A percentile compares a stretch with the other conserved stretches of the same genome.
Conservation (phyloP, 164 flowering plant species). For the Taxillus chinensis region DNA sequence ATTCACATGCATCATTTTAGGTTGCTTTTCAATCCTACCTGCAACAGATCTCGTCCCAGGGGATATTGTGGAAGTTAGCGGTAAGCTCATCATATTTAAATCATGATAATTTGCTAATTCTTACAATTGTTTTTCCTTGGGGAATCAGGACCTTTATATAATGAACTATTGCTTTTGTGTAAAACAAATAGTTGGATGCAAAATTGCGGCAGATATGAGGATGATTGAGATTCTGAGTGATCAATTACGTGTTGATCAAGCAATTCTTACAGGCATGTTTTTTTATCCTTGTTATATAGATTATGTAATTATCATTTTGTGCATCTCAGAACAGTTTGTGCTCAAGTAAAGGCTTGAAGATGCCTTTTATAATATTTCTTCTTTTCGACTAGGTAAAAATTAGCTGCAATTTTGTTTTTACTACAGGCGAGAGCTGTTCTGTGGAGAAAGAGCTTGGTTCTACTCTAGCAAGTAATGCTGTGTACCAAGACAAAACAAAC, state of each 20-base stretch:
- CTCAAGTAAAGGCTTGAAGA: not conserved
- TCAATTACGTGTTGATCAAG: slow-evolving; percentile 93
- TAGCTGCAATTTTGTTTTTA: not conserved
- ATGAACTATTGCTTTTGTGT: slow-evolving; percentile 1
- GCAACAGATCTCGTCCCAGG: slow-evolving; percentile 98
- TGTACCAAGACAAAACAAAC: slow-evolving; percentile 95
- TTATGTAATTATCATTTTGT: not conserved
- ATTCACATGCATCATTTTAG: slow-evolving; percentile 18
- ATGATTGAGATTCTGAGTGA: slow-evolving; percentile 87
- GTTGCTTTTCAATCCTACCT: slow-evolving; percentile 91
- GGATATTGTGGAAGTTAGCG: slow-evolving; percentile 91
- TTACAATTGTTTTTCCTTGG: not conserved
- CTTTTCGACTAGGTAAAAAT: not conserved
- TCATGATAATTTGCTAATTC: not conserved
- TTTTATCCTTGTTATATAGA: not conserved
- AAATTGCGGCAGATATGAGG: slow-evolving; percentile 97
- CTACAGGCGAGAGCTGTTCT: slow-evolving; percentile 91
- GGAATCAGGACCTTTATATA: not conserved
- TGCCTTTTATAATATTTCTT: not conserved
- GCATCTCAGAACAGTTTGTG: not conserved
- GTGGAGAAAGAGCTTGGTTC: slow-evolving; percentile 76
- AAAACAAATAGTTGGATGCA: slow-evolving; percentile 68
- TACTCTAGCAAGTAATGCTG: slow-evolving; percentile 60
- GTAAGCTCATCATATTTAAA: slow-evolving; percentile 27
- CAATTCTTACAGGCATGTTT: slow-evolving; percentile 87